A percentile compares a stretch with the other conserved stretches of the same genome.
phyloP scores from a whole-genome alignment of 371 early-diverging fungal genomes.

The Mortierella sp. region DNA sequence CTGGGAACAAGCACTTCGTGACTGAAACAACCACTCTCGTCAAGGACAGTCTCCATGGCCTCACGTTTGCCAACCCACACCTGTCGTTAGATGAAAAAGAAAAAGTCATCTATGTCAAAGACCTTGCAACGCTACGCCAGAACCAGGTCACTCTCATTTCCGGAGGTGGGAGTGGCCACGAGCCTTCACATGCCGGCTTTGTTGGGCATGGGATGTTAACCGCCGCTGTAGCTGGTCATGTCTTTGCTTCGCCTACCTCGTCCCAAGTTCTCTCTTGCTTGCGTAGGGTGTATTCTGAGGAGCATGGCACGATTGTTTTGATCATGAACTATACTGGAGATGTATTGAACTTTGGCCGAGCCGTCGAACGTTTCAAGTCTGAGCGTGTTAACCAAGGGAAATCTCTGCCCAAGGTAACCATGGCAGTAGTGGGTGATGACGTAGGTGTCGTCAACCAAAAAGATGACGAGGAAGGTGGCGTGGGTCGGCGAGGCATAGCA shows the following conservation, averaged over 20 bases:
- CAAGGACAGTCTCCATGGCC: constrained; percentile 63
- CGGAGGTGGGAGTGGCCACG: constrained; percentile 86
- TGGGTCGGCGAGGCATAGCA: constrained; percentile 86
- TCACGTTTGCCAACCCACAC: constrained; percentile 62
- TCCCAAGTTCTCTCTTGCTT: constrained; percentile 80
- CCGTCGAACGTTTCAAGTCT: constrained; percentile 83
- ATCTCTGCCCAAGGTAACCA: constrained; percentile 65
- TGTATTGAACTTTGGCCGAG: constrained; percentile 83
- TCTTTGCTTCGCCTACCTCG: constrained; percentile 87
- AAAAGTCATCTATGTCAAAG: constrained; percentile 66
- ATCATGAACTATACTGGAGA: constrained; percentile 92
- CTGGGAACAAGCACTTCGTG: constrained; percentile 60
- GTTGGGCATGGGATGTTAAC: constrained; percentile 81
- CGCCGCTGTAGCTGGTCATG: constrained; percentile 85
- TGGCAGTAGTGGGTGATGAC: constrained; percentile 87
- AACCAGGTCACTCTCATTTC: constrained; percentile 82
- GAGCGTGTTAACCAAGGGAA: constrained; percentile 61
- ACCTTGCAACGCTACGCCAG: constrained; percentile 64
- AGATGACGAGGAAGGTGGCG: constrained; percentile 63
- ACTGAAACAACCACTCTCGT: constrained; percentile 63
- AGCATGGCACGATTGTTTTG: constrained; percentile 79
- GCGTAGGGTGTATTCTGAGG: constrained; percentile 67
- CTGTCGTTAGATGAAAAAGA: constrained; percentile 27
- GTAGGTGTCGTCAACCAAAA: constrained; percentile 74
- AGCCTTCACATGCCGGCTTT: constrained; percentile 84